A percentile compares a stretch with the other conserved stretches of the same genome.
Conservation (phyloP, 1,284 basidiomycete species). For the Ganoderma resinaceum region DNA sequence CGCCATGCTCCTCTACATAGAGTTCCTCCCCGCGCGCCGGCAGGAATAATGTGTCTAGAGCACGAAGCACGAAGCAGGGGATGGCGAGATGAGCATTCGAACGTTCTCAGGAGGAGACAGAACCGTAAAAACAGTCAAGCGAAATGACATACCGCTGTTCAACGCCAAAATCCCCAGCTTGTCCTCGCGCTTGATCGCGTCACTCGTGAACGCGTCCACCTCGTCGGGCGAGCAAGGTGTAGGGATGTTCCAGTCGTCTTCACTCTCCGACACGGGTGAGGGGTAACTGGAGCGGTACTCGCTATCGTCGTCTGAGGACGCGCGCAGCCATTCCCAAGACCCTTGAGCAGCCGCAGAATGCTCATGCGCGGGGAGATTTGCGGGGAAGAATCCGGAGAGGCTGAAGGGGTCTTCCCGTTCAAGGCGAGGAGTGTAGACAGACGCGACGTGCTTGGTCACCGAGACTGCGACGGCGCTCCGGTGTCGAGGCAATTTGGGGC, state of each 20-base stretch:
- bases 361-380: slow-evolving; percentile 36
- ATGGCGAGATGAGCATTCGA: neutral
- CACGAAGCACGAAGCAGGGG: slow-evolving; percentile 7
- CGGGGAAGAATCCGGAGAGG: slow-evolving; percentile 58
- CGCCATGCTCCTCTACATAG: slow-evolving; percentile 38
- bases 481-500: slow-evolving; percentile 32
- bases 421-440: slow-evolving; percentile 29
- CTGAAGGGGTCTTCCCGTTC: slow-evolving; percentile 54
- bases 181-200: slow-evolving; percentile 54
- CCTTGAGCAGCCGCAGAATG: slow-evolving; percentile 37
- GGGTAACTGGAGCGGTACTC: slow-evolving; percentile 31
- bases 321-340: slow-evolving; percentile 51
- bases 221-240: slow-evolving; percentile 33
- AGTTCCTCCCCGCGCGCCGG: slow-evolving; percentile 30
- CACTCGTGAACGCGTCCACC: slow-evolving; percentile 36
- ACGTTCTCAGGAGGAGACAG: neutral
- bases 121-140: neutral
- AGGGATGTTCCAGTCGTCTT: slow-evolving; percentile 31
- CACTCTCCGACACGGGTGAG: slow-evolving; percentile 36
- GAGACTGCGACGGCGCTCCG: slow-evolving; percentile 31
- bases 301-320: slow-evolving; percentile 35
- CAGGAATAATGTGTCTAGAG: slow-evolving; percentile 33
- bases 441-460: slow-evolving; percentile 9
- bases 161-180: slow-evolving; percentile 56
- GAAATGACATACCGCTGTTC: slow-evolving; percentile 38